Evolutionary conservation across 108 stramenopile genomes (phyloP).

Genomic region (Skeletonema menzelii): DNA sequence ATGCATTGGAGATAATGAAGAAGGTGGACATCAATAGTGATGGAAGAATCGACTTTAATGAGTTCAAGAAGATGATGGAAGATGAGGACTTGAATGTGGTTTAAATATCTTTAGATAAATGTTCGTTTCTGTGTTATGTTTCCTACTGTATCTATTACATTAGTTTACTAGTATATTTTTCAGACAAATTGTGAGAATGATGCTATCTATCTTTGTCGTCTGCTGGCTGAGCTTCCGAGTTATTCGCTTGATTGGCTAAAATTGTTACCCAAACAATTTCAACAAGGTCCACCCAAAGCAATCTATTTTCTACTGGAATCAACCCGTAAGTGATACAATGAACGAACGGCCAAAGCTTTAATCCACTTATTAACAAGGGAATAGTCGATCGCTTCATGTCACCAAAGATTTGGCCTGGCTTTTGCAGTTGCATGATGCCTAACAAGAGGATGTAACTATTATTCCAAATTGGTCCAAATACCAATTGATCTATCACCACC

Average conservation of each 20-base stretch:
- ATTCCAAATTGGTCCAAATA: slow-evolving; percentile 60
- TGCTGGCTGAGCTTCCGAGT: neutral
- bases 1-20: slow-evolving; percentile 83
- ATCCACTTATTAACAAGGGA: slow-evolving; percentile 71
- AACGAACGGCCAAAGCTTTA: slow-evolving; percentile 89
- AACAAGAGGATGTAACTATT: slow-evolving; percentile 68
- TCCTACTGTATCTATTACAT: neutral
- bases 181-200: neutral
- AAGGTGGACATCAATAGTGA: slow-evolving; percentile 81
- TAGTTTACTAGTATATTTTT: neutral
- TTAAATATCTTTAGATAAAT: neutral
- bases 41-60: slow-evolving; percentile 84
- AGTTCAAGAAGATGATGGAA: slow-evolving; percentile 61
- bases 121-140: neutral
- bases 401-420: slow-evolving; percentile 47
- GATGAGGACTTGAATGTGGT: slow-evolving; percentile 3
- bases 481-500: slow-evolving; percentile 63
- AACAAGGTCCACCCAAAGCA: slow-evolving; percentile 88
- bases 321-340: slow-evolving; percentile 82
- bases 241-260: slow-evolving; percentile 55
- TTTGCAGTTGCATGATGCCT: slow-evolving; percentile 57
- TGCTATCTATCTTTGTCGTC: slow-evolving; percentile 4
- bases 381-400: slow-evolving; percentile 76
- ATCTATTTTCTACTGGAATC: slow-evolving; percentile 74
- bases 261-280: slow-evolving; percentile 93